These are phyloP conservation scores for Elsinoe fawcettii DNA, from an alignment of 2,329 filamentous ascomycete species.

Conservation along the genomic window DNA sequence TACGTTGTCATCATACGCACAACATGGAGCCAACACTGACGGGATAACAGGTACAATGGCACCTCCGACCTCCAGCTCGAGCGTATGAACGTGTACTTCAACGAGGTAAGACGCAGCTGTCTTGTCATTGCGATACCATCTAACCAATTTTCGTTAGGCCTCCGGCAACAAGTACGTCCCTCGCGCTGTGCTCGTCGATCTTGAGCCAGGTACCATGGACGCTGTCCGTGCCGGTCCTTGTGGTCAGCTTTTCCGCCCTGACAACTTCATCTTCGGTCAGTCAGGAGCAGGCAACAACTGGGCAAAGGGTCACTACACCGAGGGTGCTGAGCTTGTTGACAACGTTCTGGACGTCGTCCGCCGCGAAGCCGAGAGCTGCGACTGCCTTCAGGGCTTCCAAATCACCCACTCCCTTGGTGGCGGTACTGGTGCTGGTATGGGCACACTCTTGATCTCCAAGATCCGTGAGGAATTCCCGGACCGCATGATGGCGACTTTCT, in stretches of 20 bases:
- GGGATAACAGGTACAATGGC: slow-evolving; percentile 71
- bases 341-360: slow-evolving; percentile 97
- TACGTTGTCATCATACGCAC: slow-evolving; percentile 44
- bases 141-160: slow-evolving; percentile 51
- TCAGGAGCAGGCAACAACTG: slow-evolving; percentile 99
- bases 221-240: slow-evolving; percentile 97
- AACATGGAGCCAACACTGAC: slow-evolving; percentile 23
- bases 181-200: slow-evolving; percentile 96
- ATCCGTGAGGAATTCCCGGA: slow-evolving; percentile 99
- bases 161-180: slow-evolving; percentile 99
- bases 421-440: slow-evolving; percentile 99
- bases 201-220: slow-evolving; percentile 99
- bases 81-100: slow-evolving; percentile 99
- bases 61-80: slow-evolving; percentile 98
- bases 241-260: slow-evolving; percentile 97
- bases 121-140: slow-evolving; percentile 20
- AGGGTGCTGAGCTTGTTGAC: slow-evolving; percentile 98
- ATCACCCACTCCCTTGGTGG: slow-evolving; percentile 99
- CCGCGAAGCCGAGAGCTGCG: slow-evolving; percentile 96
- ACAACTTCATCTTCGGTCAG: slow-evolving; percentile 99
- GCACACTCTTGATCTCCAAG: slow-evolving; percentile 99
- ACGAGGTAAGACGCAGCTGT: slow-evolving; percentile 57
- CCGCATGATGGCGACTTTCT: slow-evolving; percentile 99
- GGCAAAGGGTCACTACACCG: slow-evolving; percentile 99
- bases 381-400: slow-evolving; percentile 99